Conservation (phyloP, 2,329 filamentous ascomycete species). For the Sclerotinia glacialis region DNA sequence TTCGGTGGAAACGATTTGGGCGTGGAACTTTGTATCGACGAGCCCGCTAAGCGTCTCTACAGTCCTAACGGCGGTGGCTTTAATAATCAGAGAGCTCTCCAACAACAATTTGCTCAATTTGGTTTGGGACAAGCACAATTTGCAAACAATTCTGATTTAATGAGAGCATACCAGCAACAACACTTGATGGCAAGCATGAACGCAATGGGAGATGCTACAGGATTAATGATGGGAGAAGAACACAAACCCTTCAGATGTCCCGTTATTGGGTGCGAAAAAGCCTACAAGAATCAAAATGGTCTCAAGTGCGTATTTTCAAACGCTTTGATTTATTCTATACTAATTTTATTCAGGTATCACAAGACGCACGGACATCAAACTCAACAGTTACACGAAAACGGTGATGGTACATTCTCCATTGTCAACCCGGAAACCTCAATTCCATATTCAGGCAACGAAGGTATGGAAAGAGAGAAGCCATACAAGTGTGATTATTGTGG, state of each 20-base stretch:
- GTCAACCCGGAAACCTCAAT: constrained; percentile 93
- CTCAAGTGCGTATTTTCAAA: constrained; percentile 68
- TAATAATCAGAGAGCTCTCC: constrained; percentile 60
- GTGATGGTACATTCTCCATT: constrained; percentile 95
- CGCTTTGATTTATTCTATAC: constrained; percentile 19
- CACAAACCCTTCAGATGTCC: constrained; percentile 98
- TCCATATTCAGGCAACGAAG: constrained; percentile 90
- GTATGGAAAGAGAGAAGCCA: constrained; percentile 99
- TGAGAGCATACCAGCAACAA: constrained; percentile 62
- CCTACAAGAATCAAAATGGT: constrained; percentile 99
- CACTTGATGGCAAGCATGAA: constrained; percentile 47
- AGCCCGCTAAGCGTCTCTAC: constrained; percentile 90
- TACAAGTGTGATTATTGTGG: constrained; percentile 96
- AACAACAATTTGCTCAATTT: constrained; percentile 67
- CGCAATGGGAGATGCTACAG: constrained; percentile 36
- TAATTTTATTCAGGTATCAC: constrained; percentile 53
- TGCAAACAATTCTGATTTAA: constrained; percentile 61
- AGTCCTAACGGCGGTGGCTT: constrained; percentile 72
- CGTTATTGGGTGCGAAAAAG: constrained; percentile 97
- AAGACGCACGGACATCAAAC: constrained; percentile 91
- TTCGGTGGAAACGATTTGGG: constrained; percentile 47
- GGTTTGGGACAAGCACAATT: constrained; percentile 69
- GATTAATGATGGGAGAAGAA: constrained; percentile 71
- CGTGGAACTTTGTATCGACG: constrained; percentile 72
- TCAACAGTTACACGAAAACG: constrained; percentile 93